A percentile compares a stretch with the other conserved stretches of the same genome.
Conservation (phyloP, 2,329 filamentous ascomycete genomes). For the Cordyceps tenuipes region DNA sequence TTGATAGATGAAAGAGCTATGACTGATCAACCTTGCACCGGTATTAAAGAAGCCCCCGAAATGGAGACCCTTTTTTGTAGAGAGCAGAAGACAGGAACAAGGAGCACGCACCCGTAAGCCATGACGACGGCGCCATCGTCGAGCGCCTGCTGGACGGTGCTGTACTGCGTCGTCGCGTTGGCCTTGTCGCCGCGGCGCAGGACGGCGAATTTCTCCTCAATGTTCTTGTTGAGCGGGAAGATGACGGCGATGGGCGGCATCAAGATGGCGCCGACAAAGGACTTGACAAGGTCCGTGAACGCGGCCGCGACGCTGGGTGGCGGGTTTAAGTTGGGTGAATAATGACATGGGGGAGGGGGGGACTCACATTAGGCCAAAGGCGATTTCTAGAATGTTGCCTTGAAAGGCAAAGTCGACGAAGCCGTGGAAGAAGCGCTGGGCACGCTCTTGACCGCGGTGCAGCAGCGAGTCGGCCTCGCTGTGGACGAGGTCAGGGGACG, state of each 20-base stretch:
- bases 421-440: constrained; percentile 47
- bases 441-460: constrained; percentile 37
- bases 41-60: background rate
- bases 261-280: constrained; percentile 62
- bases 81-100: no score
- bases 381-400: constrained; percentile 68
- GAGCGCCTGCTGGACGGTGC: constrained; percentile 59
- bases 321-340: no score
- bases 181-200: constrained; percentile 50
- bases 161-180: constrained; percentile 49
- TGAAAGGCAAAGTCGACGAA: constrained; percentile 67
- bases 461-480: constrained; percentile 33
- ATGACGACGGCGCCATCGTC: constrained; percentile 64
- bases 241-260: constrained; percentile 62
- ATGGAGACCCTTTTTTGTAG: background rate
- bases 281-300: constrained; percentile 64
- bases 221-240: constrained; percentile 60
- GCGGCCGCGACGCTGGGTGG: constrained; percentile 54
- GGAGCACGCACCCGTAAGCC: constrained; percentile 52
- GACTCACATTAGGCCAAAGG: constrained; percentile 63
- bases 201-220: constrained; percentile 67
- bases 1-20: constrained; percentile 53
- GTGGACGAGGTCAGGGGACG: constrained; percentile 24
- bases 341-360: no score
- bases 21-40: background rate